Evolutionary conservation across 2,329 filamentous ascomycete species (phyloP), one percentile per base, ranked within the genome.

Genomic region (Metarhizium brunneum): DNA sequence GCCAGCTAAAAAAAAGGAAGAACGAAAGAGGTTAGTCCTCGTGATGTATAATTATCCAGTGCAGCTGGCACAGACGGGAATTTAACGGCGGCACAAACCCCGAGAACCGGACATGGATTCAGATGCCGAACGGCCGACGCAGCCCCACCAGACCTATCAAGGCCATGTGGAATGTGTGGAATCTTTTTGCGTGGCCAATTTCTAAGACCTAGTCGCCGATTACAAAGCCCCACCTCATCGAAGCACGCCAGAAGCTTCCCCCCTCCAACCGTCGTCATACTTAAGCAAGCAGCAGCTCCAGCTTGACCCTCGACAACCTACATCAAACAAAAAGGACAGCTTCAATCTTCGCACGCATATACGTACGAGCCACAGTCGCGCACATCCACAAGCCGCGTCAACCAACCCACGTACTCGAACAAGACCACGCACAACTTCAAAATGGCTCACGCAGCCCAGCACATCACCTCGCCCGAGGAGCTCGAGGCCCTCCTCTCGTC

Each of bases 401-500:
- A 5, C 16, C 18, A 20, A 20, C 6, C 30, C 42, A 45, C 16
- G 14, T 10, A 20, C n/a, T 20, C 42, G 1, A 20, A 45, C 20
- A 45, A 16, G 18, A 7, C 42, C 2, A 10, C 18, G 16, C 8
- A 51, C 16, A 36, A 11, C 25, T 25, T 25, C 25, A 52, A 51
- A 54, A 58, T 56, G 54, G 25, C 54, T 5, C 38, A 43, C 25
- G 16, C 47, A 56, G 60, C 69, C 53, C 65, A 68, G 53, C 57
- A 70, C 57, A 64, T 71, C 58, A 61, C 58, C 30, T 63, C 68
- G 11, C 47, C 58, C 14, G 60, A 61, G 0, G 65, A 75, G 57
- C 67, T 78, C 56, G 59, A 70, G 18, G 53, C 66, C 20, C 67
- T 78, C 43, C 63, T 77, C 58, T 52, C 64, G 1, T 65, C 68